Base-by-base conservation (phyloP, 2,329 filamentous ascomycete genomes). In the Exophiala sp. region DNA sequence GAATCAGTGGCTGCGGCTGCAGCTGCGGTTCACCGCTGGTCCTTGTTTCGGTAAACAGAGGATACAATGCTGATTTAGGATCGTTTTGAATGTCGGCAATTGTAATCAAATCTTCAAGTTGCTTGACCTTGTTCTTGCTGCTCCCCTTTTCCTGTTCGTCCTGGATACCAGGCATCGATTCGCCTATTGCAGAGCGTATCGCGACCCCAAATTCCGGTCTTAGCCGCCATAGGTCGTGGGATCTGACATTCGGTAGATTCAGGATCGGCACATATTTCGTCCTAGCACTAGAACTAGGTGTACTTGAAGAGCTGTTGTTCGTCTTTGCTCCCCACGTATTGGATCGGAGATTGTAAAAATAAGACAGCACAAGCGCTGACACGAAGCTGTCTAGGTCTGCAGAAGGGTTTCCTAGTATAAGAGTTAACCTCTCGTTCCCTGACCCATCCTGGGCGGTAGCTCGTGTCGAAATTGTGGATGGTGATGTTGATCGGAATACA, bases 311-410 rank as follows among this genome's bases (percentile, higher is more conserved):
- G 19, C n/a, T 14, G 4, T 43, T 30, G 2, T 64, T 58, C n/a
- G 67, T 68, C 3, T 2, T 1, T 37, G 34, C 10, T 34, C 1
- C 14, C 6, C 30, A 6, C 11, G 2, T 10, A n/a, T 34, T 16
- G 2, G 30, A 34, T 29, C n/a, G 40, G 67, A 66, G 35, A 66
- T 66, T 59, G 70, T 67, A 48, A 41, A 82, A 70, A 63, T 82
- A 83, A 29, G 80, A 75, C 61, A 78, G 82, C n/a, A 81, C 63
- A 29, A 83, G 68, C 6, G 79, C 77, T 49, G 75, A 77, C 49
- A 79, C 75, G 61, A 83, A 77, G 22, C 80, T 83, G 66, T 83
- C 80, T 48, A 83, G 73, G 62, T 83, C 80, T 61, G 67, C 67
- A n/a, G 70, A 70, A 11, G 68, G 65, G 46, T 74, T 72, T 18